Conservation (phyloP, 2,329 filamentous ascomycete genomes). For the Aspergillus vadensis region DNA sequence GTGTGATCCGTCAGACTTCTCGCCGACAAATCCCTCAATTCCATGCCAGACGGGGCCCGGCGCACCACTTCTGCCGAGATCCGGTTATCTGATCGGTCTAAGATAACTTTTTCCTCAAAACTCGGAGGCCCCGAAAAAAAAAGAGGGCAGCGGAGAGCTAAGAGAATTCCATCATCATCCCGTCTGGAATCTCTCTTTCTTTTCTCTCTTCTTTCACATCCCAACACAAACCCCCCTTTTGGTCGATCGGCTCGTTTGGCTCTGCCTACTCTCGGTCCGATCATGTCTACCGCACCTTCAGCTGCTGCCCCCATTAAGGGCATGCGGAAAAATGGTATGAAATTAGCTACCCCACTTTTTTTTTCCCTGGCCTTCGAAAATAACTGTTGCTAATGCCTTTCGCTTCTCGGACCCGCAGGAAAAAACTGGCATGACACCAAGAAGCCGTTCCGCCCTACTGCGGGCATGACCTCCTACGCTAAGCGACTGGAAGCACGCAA, state of each 20-base stretch:
- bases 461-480: conserved; percentile 76
- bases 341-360: conserved; percentile 20
- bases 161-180: not conserved
- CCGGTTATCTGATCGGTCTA: conserved; percentile 49
- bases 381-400: conserved; percentile 20
- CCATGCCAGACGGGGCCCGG: conserved; percentile 19
- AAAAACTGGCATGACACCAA: conserved; percentile 91
- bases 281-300: conserved; percentile 50
- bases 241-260: conserved; percentile 1
- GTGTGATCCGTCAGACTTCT: conserved; percentile 18
- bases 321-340: conserved; percentile 80
- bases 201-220: not conserved
- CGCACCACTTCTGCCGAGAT: conserved; percentile 36
- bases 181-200: not conserved
- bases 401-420: conserved; percentile 56
- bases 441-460: conserved; percentile 79
- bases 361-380: conserved; percentile 4
- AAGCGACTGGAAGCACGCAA: conserved; percentile 72
- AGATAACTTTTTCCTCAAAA: conserved; percentile 36
- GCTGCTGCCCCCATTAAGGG: conserved; percentile 51
- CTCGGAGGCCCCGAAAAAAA: conserved; percentile 19
- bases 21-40: conserved; percentile 20
- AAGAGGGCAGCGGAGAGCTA: conserved; percentile 10
- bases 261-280: conserved; percentile 15
- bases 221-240: conserved; percentile 1